These are phyloP conservation scores for Tuber umbilicatum DNA, from an alignment of 495 filamentous ascomycete species.

Conservation along the genomic window DNA sequence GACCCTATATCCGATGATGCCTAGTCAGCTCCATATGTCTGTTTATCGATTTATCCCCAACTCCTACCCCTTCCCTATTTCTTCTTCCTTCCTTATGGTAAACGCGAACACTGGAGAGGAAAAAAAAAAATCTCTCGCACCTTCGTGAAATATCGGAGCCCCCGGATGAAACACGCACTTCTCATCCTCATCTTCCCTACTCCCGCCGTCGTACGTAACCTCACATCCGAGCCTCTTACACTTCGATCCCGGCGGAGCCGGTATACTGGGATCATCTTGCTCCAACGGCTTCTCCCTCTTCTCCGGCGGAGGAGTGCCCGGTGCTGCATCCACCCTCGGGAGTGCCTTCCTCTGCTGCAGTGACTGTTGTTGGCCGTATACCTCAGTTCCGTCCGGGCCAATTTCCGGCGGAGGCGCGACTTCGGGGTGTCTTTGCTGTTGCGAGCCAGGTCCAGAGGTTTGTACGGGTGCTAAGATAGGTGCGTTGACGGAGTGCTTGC, in stretches of 20 bases:
- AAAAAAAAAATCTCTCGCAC: constrained; percentile 46
- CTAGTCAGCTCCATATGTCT: neutral
- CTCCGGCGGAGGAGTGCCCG: constrained; percentile 59
- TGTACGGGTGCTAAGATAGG: constrained; percentile 53
- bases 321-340: constrained; percentile 48
- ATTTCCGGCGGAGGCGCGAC: constrained; percentile 38
- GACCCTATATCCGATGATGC: constrained; percentile 19
- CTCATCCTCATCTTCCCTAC: constrained; percentile 60
- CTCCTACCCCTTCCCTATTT: neutral
- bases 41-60: neutral
- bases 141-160: constrained; percentile 87
- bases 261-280: constrained; percentile 67
- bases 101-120: neutral
- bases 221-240: constrained; percentile 76
- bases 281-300: constrained; percentile 59
- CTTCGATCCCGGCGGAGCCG: constrained; percentile 62
- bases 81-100: neutral
- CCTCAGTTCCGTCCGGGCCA: constrained; percentile 46
- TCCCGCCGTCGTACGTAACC: constrained; percentile 54
- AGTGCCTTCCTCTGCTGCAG: constrained; percentile 34
- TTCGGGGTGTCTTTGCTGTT: constrained; percentile 31
- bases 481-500: constrained; percentile 83
- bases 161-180: constrained; percentile 78
- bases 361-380: constrained; percentile 45
- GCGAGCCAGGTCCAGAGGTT: constrained; percentile 31